Evolutionary conservation across 805 yeast species (phyloP).

Genomic region (Yamadazyma ubonensis): DNA sequence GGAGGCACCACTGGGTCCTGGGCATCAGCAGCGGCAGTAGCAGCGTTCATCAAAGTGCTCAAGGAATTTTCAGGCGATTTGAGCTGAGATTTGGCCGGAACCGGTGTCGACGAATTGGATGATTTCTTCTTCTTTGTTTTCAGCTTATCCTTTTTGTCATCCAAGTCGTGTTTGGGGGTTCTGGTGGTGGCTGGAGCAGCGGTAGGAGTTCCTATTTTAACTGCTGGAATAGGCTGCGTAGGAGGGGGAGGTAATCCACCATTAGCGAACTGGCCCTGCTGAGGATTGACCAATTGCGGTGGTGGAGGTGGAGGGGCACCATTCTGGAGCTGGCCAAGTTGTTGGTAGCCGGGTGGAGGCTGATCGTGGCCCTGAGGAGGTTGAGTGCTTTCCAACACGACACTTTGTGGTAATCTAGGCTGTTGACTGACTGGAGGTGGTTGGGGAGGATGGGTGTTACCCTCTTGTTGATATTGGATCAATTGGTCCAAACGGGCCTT

Average conservation of each 20-base stretch:
- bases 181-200: constrained; percentile 5
- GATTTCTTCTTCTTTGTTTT: constrained; percentile 18
- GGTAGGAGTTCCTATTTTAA: constrained; percentile 6
- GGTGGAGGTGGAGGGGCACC: constrained; percentile 11
- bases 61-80: constrained; percentile 17
- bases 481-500: constrained; percentile 89
- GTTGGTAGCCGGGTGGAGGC: constrained; percentile 9
- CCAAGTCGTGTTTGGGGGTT: constrained; percentile 36
- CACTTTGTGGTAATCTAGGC: constrained; percentile 60
- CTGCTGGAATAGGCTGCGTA: constrained; percentile 9
- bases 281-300: constrained; percentile 7
- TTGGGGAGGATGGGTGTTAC: constrained; percentile 60
- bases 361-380: constrained; percentile 24
- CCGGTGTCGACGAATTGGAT: constrained; percentile 24
- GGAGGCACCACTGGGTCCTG: constrained; percentile 4
- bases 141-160: constrained; percentile 33
- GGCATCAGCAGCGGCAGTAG: constrained; percentile 15
- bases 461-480: constrained; percentile 67
- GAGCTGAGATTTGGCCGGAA: constrained; percentile 13
- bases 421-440: constrained; percentile 69
- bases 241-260: constrained; percentile 7
- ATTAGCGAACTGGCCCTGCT: background rate
- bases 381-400: constrained; percentile 52
- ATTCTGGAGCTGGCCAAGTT: constrained; percentile 1
- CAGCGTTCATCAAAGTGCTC: constrained; percentile 31